Base-by-base conservation (phyloP, 2,329 filamentous ascomycete genomes). In the Fusarium subtropicale region DNA sequence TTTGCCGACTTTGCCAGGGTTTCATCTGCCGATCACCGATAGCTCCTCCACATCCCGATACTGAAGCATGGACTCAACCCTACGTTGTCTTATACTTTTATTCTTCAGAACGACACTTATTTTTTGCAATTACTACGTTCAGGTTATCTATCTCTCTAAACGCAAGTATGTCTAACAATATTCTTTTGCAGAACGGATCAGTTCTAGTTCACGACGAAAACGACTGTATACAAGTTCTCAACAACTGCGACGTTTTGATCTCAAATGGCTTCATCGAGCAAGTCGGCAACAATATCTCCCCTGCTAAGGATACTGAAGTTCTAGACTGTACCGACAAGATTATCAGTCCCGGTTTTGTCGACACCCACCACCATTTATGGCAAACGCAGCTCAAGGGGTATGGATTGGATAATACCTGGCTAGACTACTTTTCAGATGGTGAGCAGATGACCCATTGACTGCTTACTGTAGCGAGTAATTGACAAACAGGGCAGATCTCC, bases 351-450 rank as follows among this genome's bases (percentile, higher is more conserved):
- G 68, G 66, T 2, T 70, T 71, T 41, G 42, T 70, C 15, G 64
- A 70, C 9, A 68, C 64, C 5, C 66, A 71, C 4, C 67, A 66
- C 30, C 68, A 71, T n/a, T 12, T 64, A 4, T 69, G 60, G 64
- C 64, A 68, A 12, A 69, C 66, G 0, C 56, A 60, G 30, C 51
- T 60, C 2, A 60, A 56, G 10, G 56, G 51, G 2, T 31, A 58
- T 7, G 50, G 46, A 1, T 22, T 50, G 4, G 54, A 56, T 2
- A n/a, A 56, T 4, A 53, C 18, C 34, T 56, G 46, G 54, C 3
- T 56, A 5, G 46, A 56, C 4, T 56, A 56, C n/a, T 56, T 56
- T 0, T 56, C 54, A 7, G 54, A 53, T 1, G 54, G 54, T 53
- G 5, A 41, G 24, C 18, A 6, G 0, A 28, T 7, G 9, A 1